Base-by-base conservation (phyloP, 2,329 filamentous ascomycete species). In the Diaporthe humulicola region DNA sequence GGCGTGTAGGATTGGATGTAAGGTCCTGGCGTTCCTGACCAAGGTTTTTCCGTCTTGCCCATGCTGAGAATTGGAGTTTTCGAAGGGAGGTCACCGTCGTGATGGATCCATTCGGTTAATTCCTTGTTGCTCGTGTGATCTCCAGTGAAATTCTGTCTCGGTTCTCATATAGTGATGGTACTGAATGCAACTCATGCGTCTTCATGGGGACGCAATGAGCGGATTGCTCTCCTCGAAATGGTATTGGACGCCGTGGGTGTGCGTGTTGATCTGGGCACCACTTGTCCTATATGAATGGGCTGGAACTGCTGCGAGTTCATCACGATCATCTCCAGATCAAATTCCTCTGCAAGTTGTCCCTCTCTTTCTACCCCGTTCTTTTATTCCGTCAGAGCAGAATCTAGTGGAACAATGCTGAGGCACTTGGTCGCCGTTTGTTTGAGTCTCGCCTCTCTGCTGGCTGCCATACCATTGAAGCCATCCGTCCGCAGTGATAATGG, bases 1-100 rank as follows among this genome's bases (percentile, higher is more conserved):
- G 61, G 19, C 40, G 61, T 12, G 61, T 66, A 66, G 60, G 60
- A 66, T 66, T 15, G 28, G 28, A 50, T 50, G 61, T 15, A 10
- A 50, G 61, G 42, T 36, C 42, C 19, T 33, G 42, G 42, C 42
- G 25, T 22, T 36, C 42, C 61, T 19, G 9, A 25, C 61, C 42
- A 66, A 5, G 10, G n/a, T 36, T 22, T 50, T 19, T n/a, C 12
- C 15, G 6, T 50, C 19, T 36, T 50, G 10, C 7, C 10, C 19
- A n/a, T 50, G 28, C 14, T 38, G 28, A 50, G 6, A 36, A 19
- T 50, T 12, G 19, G 19, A 3, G 4, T 17, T 3, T 9, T 25
- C 17, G 19, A 36, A 33, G 42, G 40, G 40, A 30, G 28, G 40
- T 10, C 19, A 50, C 61, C 19, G 22, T 36, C 61, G 7, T 38